phyloP scores from a whole-genome alignment of 352 stramenopile genomes.

The Phytophthora sansomeana region DNA sequence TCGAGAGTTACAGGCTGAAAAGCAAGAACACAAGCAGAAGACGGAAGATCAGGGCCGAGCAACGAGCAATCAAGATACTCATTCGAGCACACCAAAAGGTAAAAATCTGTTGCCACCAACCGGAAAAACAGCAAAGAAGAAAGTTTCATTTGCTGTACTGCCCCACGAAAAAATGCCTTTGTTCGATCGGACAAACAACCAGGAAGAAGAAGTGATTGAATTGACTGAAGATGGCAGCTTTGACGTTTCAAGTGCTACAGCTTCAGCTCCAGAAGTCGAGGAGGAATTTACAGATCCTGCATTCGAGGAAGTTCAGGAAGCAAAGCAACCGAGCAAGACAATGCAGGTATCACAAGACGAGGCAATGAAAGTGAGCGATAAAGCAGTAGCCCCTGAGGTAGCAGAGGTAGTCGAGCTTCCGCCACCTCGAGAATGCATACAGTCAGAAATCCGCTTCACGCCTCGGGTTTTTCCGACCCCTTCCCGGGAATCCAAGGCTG shows the following conservation, averaged over 20 bases:
- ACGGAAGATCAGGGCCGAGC: conserved; percentile 8
- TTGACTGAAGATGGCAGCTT: conserved; percentile 62
- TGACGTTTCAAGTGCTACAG: conserved; percentile 40
- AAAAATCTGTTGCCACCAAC: background rate
- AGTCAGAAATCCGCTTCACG: conserved; percentile 79
- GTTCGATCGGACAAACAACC: conserved; percentile 6
- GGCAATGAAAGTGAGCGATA: conserved; percentile 18
- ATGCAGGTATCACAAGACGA: conserved; percentile 9
- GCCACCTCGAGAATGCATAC: conserved; percentile 46
- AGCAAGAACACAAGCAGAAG: conserved; percentile 12
- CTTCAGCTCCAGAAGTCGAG: background rate
- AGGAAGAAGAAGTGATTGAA: conserved; percentile 51
- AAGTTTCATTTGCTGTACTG: conserved; percentile 49
- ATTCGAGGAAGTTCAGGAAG: background rate
- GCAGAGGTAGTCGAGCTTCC: conserved; percentile 38
- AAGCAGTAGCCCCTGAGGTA: background rate
- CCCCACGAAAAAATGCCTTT: background rate
- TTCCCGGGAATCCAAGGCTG: conserved; percentile 80
- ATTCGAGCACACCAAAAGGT: background rate
- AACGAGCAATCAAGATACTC: conserved; percentile 10
- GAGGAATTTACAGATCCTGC: conserved; percentile 7
- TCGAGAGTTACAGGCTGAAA: conserved; percentile 44
- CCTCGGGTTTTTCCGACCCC: conserved; percentile 81
- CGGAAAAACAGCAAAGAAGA: conserved; percentile 35
- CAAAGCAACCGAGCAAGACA: background rate